Base-by-base conservation (phyloP, 176 grass and related monocot genomes). In the Miscanthus lutarioriparius region DNA sequence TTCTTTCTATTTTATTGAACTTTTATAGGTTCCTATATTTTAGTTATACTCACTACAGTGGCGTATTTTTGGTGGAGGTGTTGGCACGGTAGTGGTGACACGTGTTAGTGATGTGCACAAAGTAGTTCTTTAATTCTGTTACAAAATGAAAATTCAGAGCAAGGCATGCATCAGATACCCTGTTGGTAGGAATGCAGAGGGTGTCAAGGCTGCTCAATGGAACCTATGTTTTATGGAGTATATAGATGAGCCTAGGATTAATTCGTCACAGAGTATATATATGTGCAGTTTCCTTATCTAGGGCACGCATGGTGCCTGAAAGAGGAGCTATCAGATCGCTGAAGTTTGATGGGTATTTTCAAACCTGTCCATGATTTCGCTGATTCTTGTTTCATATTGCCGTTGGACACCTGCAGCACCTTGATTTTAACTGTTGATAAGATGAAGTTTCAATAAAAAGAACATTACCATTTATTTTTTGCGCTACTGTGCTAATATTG, bases 121-220 rank as follows among this genome's bases (percentile, higher is more conserved):
- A 47, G 37, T 59, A 66, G 47, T 82, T 39, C 19, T 70, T 81
- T 82, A 68, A 25, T 43, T n/a, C n/a, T 48, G 15, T 88, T 56
- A 48, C 30, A 39, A n/a, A 22, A 3, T 9, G n/a, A 44, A 23
- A 77, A 26, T 25, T 39, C 0, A 4, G 26, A 40, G 2, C 9
- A 2, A 78, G 19, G 15, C 28, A 80, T 41, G 49, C 22, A 38
- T 23, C 22, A 38, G 8, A 39, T 75, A 6, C 1, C 36, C 23
- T 68, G 33, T 4, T 61, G 14, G 11, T 44, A 56, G 6, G 19
- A n/a, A 36, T 43, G 22, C 17, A 44, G 37, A 58, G 25, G 61
- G 45, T 74, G 15, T 48, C 39, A 13, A 43, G 25, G 58, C 22
- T 64, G 14, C 76, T 78, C 76, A 11, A 22, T 45, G 35, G 19